phyloP scores from a whole-genome alignment of 1,284 basidiomycete species.

The Ustilago bromivora region DNA sequence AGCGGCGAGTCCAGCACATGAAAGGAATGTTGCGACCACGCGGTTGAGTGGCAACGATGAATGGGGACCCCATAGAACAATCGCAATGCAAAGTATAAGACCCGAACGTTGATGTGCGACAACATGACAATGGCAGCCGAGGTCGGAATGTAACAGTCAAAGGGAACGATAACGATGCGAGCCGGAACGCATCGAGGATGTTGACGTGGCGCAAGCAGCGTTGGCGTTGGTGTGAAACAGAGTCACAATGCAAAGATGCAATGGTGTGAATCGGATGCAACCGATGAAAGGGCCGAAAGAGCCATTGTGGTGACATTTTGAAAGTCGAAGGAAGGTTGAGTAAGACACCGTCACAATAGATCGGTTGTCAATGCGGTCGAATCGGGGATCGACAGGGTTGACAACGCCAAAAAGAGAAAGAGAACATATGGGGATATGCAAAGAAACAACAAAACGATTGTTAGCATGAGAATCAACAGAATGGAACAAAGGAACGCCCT shows the following conservation, averaged over 20 bases:
- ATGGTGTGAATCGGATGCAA: background rate
- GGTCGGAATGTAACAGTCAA: background rate
- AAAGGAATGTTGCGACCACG: background rate
- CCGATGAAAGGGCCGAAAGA: too few species aligned
- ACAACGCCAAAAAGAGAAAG: background rate
- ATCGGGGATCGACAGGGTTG: background rate
- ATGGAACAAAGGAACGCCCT: constrained; percentile 11
- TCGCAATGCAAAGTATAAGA: background rate
- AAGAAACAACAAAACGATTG: constrained; percentile 8
- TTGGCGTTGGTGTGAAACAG: background rate
- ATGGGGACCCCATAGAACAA: constrained; percentile 2
- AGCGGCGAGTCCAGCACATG: background rate
- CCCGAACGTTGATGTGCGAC: background rate
- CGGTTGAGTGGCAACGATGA: constrained; percentile 1
- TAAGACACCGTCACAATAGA: background rate
- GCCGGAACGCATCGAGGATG: background rate
- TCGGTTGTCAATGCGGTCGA: background rate
- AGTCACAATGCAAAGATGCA: constrained; percentile 2
- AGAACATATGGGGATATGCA: background rate
- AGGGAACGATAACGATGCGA: background rate
- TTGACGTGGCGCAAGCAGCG: background rate
- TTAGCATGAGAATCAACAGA: constrained; percentile 5
- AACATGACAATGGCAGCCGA: constrained; percentile 5
- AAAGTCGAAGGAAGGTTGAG: background rate
- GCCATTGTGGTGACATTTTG: background rate